Evolutionary conservation across 306 rosid genomes (phyloP), one percentile per base, ranked within the genome.

Genomic region (Lotus japonicus): DNA sequence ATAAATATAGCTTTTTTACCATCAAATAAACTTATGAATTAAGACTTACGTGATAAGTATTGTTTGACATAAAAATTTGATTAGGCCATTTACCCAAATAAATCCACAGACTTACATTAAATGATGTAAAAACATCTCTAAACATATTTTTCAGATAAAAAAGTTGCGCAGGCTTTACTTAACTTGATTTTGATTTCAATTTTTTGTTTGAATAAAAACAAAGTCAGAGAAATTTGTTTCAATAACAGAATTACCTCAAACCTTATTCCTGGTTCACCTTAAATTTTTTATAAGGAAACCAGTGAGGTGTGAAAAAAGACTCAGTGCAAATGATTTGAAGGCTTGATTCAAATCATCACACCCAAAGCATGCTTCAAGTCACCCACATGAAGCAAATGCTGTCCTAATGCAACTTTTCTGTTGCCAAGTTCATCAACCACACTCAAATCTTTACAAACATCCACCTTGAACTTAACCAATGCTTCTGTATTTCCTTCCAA

Each of bases 371-470:
- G 90, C 74, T 81, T 95, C 95, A 90, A 74, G 65, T 77, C 74
- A 64, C 97, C 99, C 0, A 90, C 95, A 74, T 88, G 96, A 63
- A 95, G 89, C 77, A 82, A 15, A 78, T 95, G 95, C 0, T 71
- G 61, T 49, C 99, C 99, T 78, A 95, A 69, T 9, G 89, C 89
- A 59, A 95, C 84, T 71, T 85, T 90, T 48, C 96, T 76, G 41
- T 71, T 87, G 58, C 99, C 99, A 64, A 78, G 38, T 80, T 95
- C 99, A 82, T 95, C 99, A 36, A 84, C 95, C 51, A 90, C 60
- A 19, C 95, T 88, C 80, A 95, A 74, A 74, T 95, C 97, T 60
- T 87, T 88, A 72, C 99, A 95, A 66, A 90, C 92, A 81, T 87
- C 87, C 12, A 95, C 92, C 28, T 83, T 84, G 68, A 95, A 90